A percentile compares a stretch with the other conserved stretches of the same genome.
phyloP scores from a whole-genome alignment of 768 basidiomycete species.

The Suillus variegatus region DNA sequence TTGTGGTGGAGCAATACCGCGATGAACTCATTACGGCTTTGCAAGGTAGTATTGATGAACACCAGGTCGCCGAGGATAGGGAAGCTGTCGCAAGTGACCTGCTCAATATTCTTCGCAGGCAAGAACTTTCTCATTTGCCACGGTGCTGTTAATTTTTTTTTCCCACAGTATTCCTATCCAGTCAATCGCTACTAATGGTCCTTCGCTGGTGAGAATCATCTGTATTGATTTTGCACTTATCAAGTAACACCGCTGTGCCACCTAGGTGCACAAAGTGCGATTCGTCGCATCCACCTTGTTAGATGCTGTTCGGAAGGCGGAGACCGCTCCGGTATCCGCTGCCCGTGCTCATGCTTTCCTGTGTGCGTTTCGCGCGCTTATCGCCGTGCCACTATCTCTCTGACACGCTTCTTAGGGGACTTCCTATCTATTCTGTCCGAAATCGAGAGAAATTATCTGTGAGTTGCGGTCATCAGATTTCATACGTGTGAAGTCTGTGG shows the following conservation, averaged over 20 bases:
- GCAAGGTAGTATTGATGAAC: slow-evolving; percentile 65
- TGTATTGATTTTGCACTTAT: slow-evolving; percentile 10
- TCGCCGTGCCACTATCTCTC: slow-evolving; percentile 9
- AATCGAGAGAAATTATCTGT: slow-evolving; percentile 90
- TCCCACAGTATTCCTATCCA: slow-evolving; percentile 80
- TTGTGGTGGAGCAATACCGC: slow-evolving; percentile 90
- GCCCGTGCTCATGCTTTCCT: slow-evolving; percentile 86
- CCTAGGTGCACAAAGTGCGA: slow-evolving; percentile 86
- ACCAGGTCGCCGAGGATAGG: slow-evolving; percentile 66
- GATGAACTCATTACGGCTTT: slow-evolving; percentile 77
- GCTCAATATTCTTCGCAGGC: slow-evolving; percentile 84
- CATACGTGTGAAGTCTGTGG: slow-evolving; percentile 10
- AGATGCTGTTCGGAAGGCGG: slow-evolving; percentile 80
- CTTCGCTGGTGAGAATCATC: slow-evolving; percentile 56
- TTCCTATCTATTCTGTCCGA: slow-evolving; percentile 90
- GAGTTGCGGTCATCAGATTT: slow-evolving; percentile 27
- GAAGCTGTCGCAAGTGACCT: slow-evolving; percentile 88
- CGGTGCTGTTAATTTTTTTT: slow-evolving; percentile 11
- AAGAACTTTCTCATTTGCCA: slow-evolving; percentile 8
- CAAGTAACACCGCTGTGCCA: not conserved
- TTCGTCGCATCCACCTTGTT: slow-evolving; percentile 90
- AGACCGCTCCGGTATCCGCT: slow-evolving; percentile 76
- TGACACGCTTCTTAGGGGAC: slow-evolving; percentile 61
- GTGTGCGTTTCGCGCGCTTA: slow-evolving; percentile 48
- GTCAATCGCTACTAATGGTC: slow-evolving; percentile 87